A percentile compares a stretch with the other conserved stretches of the same genome.
These are phyloP conservation scores for Trichosanthes cucumerina DNA, from an alignment of 306 rosid genomes.

Conservation along the genomic window DNA sequence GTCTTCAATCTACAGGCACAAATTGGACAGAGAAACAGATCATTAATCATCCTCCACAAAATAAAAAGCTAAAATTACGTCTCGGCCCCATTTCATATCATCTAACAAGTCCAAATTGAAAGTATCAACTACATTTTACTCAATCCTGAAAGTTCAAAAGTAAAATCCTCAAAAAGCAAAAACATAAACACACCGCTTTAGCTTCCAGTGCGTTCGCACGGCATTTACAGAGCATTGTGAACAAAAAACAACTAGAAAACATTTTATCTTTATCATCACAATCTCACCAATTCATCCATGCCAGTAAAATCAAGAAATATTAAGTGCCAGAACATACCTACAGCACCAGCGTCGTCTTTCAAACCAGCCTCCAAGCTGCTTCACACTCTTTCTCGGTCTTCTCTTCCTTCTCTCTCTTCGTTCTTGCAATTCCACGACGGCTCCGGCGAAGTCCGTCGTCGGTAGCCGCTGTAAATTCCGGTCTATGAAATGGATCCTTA, in stretches of 20 bases:
- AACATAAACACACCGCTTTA: background rate
- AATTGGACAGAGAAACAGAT: background rate
- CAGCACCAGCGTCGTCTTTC: background rate
- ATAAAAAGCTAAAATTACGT: background rate
- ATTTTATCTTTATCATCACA: background rate
- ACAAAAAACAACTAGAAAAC: background rate
- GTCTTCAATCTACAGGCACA: constrained; percentile 7
- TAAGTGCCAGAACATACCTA: background rate
- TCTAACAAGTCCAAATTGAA: background rate
- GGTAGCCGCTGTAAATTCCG: background rate
- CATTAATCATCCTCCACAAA: background rate
- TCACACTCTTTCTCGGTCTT: background rate
- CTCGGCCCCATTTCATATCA: background rate
- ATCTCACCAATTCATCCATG: background rate
- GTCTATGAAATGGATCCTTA: background rate
- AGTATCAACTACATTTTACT: background rate
- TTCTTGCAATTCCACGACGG: background rate
- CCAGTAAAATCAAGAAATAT: background rate
- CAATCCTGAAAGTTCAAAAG: background rate
- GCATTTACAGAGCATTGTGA: background rate
- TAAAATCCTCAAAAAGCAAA: background rate
- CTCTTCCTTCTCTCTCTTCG: background rate
- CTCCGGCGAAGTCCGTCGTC: background rate
- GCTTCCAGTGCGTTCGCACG: background rate
- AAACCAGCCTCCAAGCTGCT: background rate